Base-by-base conservation (phyloP, 2,329 filamentous ascomycete species). In the Pseudocercospora eumusae region DNA sequence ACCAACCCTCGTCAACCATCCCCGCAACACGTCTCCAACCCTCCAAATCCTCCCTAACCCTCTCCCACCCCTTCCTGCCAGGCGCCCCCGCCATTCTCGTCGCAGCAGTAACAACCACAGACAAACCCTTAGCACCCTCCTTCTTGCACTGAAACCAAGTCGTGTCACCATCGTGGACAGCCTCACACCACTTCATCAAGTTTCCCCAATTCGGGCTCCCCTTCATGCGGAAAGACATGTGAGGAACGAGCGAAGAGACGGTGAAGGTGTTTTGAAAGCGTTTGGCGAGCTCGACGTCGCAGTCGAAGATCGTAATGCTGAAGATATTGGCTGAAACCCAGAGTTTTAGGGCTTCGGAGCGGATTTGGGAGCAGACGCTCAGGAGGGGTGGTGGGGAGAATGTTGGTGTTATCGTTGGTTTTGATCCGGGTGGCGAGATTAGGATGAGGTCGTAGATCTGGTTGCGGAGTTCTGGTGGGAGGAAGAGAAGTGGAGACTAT, bases 381-480 rank as follows among this genome's bases (percentile, higher is more conserved):
- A 56, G 9, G 1, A 56, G 33, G 4, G 53, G 5, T 42, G 53
- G 31, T 2, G 53, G 53, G 18, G 6, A n/a, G 28, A 42, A 44
- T 18, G 20, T 40, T 25, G 18, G 20, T 2, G 15, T 42, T 28
- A 56, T 33, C 11, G 25, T n/a, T 11, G 47, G 47, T 23, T 40
- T 40, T 33, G 25, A 15, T 1, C 21, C 23, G 1, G 11, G 28
- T 13, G 20, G 18, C 13, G 11, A 20, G 20, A 56, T 27, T 5
- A 56, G 31, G 20, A 27, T 33, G 53, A 40, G 36, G 18, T 56
- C 53, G 53, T 56, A 56, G 33, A 56, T 56, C 23, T 23, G 31
- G 53, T 56, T 56, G 31, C 53, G 31, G 18, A 56, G 53, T 44
- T 56, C 53, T 7, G 53, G 53, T 56, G 53, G 53, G 10, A 40